Base-by-base conservation (phyloP, 2,329 filamentous ascomycete species). In the Apiospora hydei region DNA sequence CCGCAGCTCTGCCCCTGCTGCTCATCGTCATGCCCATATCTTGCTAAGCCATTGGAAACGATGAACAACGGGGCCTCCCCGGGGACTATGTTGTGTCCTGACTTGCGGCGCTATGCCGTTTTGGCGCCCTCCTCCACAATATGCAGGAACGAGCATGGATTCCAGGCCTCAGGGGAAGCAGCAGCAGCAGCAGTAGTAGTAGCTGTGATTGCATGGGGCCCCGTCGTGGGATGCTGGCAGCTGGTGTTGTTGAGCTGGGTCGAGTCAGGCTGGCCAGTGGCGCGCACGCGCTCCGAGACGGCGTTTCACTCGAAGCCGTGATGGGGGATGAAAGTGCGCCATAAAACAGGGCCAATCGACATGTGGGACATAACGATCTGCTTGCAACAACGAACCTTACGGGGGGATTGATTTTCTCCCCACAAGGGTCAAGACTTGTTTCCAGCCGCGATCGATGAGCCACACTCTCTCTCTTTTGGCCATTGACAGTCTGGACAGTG, bases 321-420 rank as follows among this genome's bases (percentile, higher is more conserved):
- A 38, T 38, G 53, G 47, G 47, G 18, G 18, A 49, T 21, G 21
- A n/a, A n/a, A 14, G 34, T 61, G 53, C 34, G 57, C 57, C 21
- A 41, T n/a, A 41, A 64, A 41, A 41, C 57, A 64, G 57, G 57
- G 57, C 10, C 57, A 64, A 64, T 41, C 57, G 34, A 64, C 57
- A 41, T 64, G 57, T 61, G 53, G 53, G 53, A 61, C 53, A 61
- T 61, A 38, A 41, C 57, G 57, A 64, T 64, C 57, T 64, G 34
- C 57, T 64, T 38, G 30, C 53, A 38, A 61, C 53, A 30, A 21
- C 26, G 53, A 61, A 61, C 53, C 16, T 38, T 61, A 61, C 30
- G 51, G 53, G 30, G 53, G 10, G 16, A n/a, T 43, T 43, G 38
- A 41, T 11, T 64, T 34, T 38, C 34, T 8, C 57, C 57, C 57